phyloP scores from a whole-genome alignment of 2,329 filamentous ascomycete genomes.

The Sclerotinia trifoliorum region DNA sequence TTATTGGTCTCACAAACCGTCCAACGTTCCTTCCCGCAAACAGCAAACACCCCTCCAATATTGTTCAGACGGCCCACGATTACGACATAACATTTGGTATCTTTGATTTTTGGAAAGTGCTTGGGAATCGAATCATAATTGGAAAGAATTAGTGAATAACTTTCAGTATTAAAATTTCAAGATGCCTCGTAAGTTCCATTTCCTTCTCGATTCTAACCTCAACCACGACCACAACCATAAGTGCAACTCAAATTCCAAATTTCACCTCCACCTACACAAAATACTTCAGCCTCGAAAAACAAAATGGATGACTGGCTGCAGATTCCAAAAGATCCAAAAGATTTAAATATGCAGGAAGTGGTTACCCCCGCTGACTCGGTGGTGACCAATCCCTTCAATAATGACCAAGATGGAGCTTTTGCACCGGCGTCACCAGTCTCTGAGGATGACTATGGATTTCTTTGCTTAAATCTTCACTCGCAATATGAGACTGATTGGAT shows the following conservation, averaged over 20 bases:
- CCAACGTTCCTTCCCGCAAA: slow-evolving; percentile 13
- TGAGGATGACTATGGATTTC: background rate
- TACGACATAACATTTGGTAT: background rate
- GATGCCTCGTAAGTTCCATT: slow-evolving; percentile 20
- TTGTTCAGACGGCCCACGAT: background rate
- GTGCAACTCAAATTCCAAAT: background rate
- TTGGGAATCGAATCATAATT: slow-evolving; percentile 7
- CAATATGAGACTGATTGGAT: background rate
- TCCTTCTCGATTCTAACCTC: background rate
- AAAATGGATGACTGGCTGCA: background rate
- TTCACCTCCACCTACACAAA: background rate
- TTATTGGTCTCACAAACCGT: background rate
- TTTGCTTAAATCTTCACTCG: background rate
- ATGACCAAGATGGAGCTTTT: background rate
- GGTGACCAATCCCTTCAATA: background rate
- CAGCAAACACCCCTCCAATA: slow-evolving; percentile 12
- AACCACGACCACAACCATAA: background rate
- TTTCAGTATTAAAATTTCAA: background rate
- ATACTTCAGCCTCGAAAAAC: background rate
- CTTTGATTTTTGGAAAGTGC: slow-evolving; percentile 12
- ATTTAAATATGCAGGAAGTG: background rate
- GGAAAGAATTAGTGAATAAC: slow-evolving; percentile 1
- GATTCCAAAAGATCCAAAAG: too few relatives aligned
- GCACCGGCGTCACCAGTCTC: background rate
- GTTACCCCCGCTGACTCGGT: background rate